These are phyloP conservation scores for Pichia exigua DNA, from an alignment of 805 yeast species.

Conservation along the genomic window DNA sequence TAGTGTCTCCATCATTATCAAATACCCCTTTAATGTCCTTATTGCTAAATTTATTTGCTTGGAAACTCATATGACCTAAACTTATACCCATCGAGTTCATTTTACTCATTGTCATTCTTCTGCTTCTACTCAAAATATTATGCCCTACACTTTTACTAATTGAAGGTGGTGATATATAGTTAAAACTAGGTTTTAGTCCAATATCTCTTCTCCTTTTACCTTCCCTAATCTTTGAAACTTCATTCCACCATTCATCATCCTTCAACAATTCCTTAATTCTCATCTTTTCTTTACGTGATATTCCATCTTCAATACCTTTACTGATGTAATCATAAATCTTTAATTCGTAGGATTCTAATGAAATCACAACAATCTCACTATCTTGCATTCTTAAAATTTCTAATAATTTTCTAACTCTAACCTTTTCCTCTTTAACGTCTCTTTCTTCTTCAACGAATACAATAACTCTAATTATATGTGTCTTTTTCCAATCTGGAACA, in stretches of 20 bases:
- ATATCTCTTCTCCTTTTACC: neutral
- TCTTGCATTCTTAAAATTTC: slow-evolving; percentile 68
- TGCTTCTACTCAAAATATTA: neutral
- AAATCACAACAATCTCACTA: slow-evolving; percentile 69
- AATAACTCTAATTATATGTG: slow-evolving; percentile 69
- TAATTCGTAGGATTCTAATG: slow-evolving; percentile 50
- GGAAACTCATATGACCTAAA: slow-evolving; percentile 10
- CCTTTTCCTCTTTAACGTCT: slow-evolving; percentile 65
- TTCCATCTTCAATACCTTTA: slow-evolving; percentile 44
- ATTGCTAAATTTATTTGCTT: slow-evolving; percentile 6
- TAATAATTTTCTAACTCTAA: slow-evolving; percentile 54
- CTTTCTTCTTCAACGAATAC: slow-evolving; percentile 76
- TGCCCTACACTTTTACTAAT: neutral
- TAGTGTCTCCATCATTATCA: neutral
- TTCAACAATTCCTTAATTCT: slow-evolving; percentile 44
- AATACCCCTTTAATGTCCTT: slow-evolving; percentile 5
- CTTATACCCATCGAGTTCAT: slow-evolving; percentile 10
- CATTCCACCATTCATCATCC: slow-evolving; percentile 80
- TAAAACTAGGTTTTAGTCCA: neutral
- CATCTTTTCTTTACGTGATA: slow-evolving; percentile 30
- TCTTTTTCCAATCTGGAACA: slow-evolving; percentile 85
- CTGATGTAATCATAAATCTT: slow-evolving; percentile 68
- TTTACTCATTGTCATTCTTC: slow-evolving; percentile 6
- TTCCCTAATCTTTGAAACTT: slow-evolving; percentile 6
- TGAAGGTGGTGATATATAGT: neutral